Conservation (phyloP, 495 filamentous ascomycete species). For the Penicillium fimorum region DNA sequence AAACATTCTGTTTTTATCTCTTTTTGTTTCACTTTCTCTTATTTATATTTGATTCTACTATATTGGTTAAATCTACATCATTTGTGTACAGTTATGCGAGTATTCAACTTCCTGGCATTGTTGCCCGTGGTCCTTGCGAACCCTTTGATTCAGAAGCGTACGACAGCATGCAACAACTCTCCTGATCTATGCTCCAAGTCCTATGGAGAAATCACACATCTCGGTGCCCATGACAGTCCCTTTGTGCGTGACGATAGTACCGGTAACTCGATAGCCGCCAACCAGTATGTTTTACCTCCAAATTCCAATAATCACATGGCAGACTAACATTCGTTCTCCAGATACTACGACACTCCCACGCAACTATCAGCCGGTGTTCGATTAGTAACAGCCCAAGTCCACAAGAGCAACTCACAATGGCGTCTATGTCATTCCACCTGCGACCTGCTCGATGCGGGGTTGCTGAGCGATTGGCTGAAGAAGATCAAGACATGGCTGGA, state of each 20-base stretch:
- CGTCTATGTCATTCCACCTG: conserved; percentile 68
- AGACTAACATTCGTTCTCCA: conserved; percentile 18
- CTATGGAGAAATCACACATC: conserved; percentile 61
- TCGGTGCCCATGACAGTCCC: conserved; percentile 64
- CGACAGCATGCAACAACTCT: conserved; percentile 60
- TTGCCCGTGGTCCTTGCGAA: conserved; percentile 34
- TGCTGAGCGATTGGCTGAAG: conserved; percentile 59
- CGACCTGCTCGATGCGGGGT: conserved; percentile 62
- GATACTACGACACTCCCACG: conserved; percentile 66
- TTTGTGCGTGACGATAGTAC: conserved; percentile 54
- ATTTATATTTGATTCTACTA: conserved; percentile 8
- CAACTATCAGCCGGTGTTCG: conserved; percentile 70
- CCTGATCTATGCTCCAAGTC: conserved; percentile 56
- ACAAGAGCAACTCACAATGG: conserved; percentile 55
- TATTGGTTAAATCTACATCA: conserved; percentile 4
- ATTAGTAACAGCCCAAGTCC: conserved; percentile 69
- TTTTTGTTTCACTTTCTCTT: conserved; percentile 6
- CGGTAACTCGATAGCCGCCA: conserved; percentile 55
- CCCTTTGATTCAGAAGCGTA: conserved; percentile 27
- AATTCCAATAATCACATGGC: neutral
- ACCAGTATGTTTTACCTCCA: conserved; percentile 52
- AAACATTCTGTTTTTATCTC: conserved; percentile 9
- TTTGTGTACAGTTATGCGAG: conserved; percentile 30
- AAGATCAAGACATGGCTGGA: conserved; percentile 68
- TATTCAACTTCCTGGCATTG: conserved; percentile 30